Base-by-base conservation (phyloP, 768 basidiomycete species). In the Arthromyces matolae region DNA sequence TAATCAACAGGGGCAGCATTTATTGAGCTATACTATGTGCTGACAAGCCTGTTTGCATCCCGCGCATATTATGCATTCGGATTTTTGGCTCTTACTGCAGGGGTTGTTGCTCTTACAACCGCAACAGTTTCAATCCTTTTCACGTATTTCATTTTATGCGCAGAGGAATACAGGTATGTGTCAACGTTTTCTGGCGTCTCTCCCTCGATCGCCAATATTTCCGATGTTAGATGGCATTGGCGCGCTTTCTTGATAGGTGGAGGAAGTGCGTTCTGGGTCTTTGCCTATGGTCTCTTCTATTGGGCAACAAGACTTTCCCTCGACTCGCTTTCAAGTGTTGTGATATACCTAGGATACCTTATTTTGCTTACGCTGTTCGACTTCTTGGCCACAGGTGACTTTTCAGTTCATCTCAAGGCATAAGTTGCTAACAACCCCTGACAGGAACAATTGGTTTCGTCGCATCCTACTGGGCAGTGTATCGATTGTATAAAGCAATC, bases 41-140 rank as follows among this genome's bases (percentile, higher is more conserved):
- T 97, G 49, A 90, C 92, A 10, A 89, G 85, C 58, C 74, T 97
- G 22, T 98, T 96, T 58, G 93, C 93, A 19, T 87, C 91, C 8
- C 79, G 90, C 27, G 89, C 87, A 36, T 95, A 93, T 69, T 97
- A 96, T 64, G 95, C 95, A 9, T 97, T 97, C 62, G 95, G 95
- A 13, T 97, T 97, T 71, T 68, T 97, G 35, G 88, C 92, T 22
- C 70, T 97, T 45, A 94, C 93, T 0, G 86, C 87, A 42, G 77
- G 78, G 12, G 82, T 97, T 23, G 89, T 93, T 22, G 77, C 77
- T 40, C 70, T 97, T 24, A 96, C 93, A 13, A 87, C 92, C 0
- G 94, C 93, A 3, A 95, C 94, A 0, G 88, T 93, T 32, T 81
- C 90, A 4, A 90, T 97, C 53, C 75, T 90, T 13, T 89, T 89